Conservation (phyloP, 768 basidiomycete species). For the Psilocybe subaeruginosa region DNA sequence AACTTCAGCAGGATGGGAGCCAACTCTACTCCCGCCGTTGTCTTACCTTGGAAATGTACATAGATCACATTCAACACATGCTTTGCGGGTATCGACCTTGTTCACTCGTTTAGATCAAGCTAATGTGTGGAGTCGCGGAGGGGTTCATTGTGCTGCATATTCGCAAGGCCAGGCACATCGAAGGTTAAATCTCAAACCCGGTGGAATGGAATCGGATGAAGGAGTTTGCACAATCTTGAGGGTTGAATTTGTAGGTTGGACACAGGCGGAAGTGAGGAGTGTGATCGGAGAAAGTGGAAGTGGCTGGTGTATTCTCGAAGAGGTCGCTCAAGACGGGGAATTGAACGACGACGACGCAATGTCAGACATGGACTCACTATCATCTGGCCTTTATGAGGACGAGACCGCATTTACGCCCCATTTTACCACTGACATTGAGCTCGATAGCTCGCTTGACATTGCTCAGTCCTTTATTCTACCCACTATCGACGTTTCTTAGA, state of each 20-base stretch:
- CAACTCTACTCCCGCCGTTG: slow-evolving; percentile 48
- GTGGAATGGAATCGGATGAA: slow-evolving; percentile 29
- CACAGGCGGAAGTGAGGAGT: slow-evolving; percentile 60
- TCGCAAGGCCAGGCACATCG: slow-evolving; percentile 40
- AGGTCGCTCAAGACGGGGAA: slow-evolving; percentile 36
- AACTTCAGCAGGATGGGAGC: slow-evolving; percentile 1
- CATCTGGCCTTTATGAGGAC: slow-evolving; percentile 28
- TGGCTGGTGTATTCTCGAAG: slow-evolving; percentile 79
- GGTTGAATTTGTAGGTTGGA: slow-evolving; percentile 78
- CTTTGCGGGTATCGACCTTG: slow-evolving; percentile 65
- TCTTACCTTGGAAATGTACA: slow-evolving; percentile 55
- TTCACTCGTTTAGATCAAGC: slow-evolving; percentile 74
- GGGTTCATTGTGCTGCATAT: slow-evolving; percentile 64
- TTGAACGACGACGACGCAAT: slow-evolving; percentile 24
- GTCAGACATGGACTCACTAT: slow-evolving; percentile 24
- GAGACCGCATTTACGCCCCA: slow-evolving; percentile 10
- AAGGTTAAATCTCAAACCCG: slow-evolving; percentile 1
- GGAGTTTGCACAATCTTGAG: slow-evolving; percentile 69
- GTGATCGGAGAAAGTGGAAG: slow-evolving; percentile 73
- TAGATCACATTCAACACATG: slow-evolving; percentile 53
- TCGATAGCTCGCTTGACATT: slow-evolving; percentile 41
- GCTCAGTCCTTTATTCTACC: slow-evolving; percentile 76
- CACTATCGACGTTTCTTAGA: slow-evolving; percentile 71
- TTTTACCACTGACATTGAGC: slow-evolving; percentile 7
- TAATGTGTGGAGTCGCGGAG: slow-evolving; percentile 66